Percentiles rank a stretch among this genome's conserved stretches.
Evolutionary conservation across 805 yeast genomes (phyloP).

Genomic region (Cyberlindnera misumaiensis): DNA sequence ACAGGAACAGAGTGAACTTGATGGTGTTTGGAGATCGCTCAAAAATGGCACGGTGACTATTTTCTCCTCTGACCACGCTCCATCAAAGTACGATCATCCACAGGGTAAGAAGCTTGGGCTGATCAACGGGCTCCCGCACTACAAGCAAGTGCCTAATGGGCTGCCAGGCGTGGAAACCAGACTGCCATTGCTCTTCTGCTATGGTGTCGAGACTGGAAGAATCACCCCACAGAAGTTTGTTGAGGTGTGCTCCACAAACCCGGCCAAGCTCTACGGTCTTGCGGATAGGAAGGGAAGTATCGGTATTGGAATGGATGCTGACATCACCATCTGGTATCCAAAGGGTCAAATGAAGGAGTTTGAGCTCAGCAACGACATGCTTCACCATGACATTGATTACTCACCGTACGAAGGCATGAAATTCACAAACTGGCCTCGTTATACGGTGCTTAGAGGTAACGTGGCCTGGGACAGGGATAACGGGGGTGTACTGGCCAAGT

Average conservation of each 20-base stretch:
- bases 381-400: conserved; percentile 33
- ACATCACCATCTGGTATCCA: conserved; percentile 42
- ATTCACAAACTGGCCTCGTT: conserved; percentile 41
- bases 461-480: conserved; percentile 26
- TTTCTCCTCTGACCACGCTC: conserved; percentile 41
- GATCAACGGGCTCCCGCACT: conserved; percentile 33
- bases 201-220: conserved; percentile 36
- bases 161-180: conserved; percentile 44
- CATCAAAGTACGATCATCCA: conserved; percentile 34
- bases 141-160: conserved; percentile 41
- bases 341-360: conserved; percentile 24
- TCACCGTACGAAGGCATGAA: conserved; percentile 34
- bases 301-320: conserved; percentile 43
- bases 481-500: conserved; percentile 16
- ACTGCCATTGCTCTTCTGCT: conserved; percentile 35
- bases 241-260: conserved; percentile 38
- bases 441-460: conserved; percentile 33
- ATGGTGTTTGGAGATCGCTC: conserved; percentile 39
- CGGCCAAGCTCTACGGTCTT: conserved; percentile 40
- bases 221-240: conserved; percentile 37
- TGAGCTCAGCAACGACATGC: conserved; percentile 23
- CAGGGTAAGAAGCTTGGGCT: conserved; percentile 38
- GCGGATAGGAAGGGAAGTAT: conserved; percentile 35
- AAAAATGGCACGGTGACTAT: conserved; percentile 42
- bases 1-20: conserved; percentile 31